A percentile compares a stretch with the other conserved stretches of the same genome.
Evolutionary conservation across 1,284 basidiomycete species (phyloP).

Genomic region (Irpex sp.): DNA sequence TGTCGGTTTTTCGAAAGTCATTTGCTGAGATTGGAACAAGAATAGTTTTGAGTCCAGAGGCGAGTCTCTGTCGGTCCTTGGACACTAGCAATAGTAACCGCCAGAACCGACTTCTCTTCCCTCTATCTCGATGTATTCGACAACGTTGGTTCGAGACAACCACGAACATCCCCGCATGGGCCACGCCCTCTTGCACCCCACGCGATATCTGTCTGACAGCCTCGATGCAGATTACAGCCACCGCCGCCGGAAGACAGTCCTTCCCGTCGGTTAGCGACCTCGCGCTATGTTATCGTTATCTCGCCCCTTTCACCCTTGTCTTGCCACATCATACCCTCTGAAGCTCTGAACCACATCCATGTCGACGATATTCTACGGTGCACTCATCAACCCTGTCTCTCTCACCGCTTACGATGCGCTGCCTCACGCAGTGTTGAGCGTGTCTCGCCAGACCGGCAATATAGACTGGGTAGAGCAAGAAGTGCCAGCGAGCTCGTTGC

Average conservation of each 20-base stretch:
- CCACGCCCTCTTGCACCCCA: too few species aligned
- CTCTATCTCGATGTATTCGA: too few species aligned
- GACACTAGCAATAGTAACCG: too few species aligned
- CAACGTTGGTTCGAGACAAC: too few species aligned
- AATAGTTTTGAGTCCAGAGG: too few species aligned
- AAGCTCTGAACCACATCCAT: slow-evolving; percentile 9
- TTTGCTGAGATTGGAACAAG: background rate
- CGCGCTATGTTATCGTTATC: slow-evolving; percentile 3
- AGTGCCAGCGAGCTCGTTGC: slow-evolving; percentile 41
- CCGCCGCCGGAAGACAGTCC: background rate
- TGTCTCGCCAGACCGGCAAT: slow-evolving; percentile 48
- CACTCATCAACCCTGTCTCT: slow-evolving; percentile 63
- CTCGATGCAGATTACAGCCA: background rate
- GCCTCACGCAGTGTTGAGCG: slow-evolving; percentile 56
- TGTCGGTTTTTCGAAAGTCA: background rate
- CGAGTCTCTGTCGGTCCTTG: too few species aligned
- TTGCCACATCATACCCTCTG: background rate
- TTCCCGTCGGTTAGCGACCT: background rate
- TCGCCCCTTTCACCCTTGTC: background rate
- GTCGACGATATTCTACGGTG: slow-evolving; percentile 58
- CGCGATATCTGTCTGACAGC: background rate
- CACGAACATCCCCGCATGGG: too few species aligned
- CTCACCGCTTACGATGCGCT: slow-evolving; percentile 51
- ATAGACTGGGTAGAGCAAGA: slow-evolving; percentile 69
- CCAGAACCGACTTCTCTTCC: too few species aligned